Base-by-base conservation (phyloP, 768 basidiomycete genomes). In the Mycena kentingensis region DNA sequence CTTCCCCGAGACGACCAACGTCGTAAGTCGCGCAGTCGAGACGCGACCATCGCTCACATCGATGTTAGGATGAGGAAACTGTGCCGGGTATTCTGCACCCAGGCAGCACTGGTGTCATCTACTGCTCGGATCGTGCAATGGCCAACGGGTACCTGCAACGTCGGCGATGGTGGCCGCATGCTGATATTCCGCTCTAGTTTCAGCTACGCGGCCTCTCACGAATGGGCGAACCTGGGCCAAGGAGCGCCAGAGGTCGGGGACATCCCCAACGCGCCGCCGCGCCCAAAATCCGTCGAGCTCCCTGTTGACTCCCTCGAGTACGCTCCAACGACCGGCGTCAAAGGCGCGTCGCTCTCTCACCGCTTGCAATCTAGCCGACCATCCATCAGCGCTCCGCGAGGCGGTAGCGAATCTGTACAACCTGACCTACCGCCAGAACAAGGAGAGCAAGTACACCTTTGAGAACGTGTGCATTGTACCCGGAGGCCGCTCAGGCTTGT, bases 381-480 rank as follows among this genome's bases (percentile, higher is more conserved):
- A 35, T 44, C 21, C 32, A 22, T 44, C 61, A 90, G 89, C 74
- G 13, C 83, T 98, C 19, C 82, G 95, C 25, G 87, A 93, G 65
- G 92, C 93, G 2, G 94, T 98, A 26, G 95, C 95, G 11, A 73
- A 88, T 55, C 68, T 94, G 45, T 98, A 98, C 75, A 98, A 98
- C 66, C 73, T 80, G 44, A 89, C 87, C 2, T 96, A 96, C 67
- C 83, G 95, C 28, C 70, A 88, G 60, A 90, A 83, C 41, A 95
- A 89, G 71, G 53, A 68, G 7, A 92, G 88, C 59, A 79, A 95
- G 60, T 98, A 97, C 67, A 94, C 92, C 1, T 88, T 77, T 59
- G 93, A 95, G 70, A 98, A 98, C 63, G 87, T 92, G 12, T 93
- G 90, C 63, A 96, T 98, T 61, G 94, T 97, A 1, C 95, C 95